A percentile compares a stretch with the other conserved stretches of the same genome.
phyloP scores from a whole-genome alignment of 306 rosid species.

The Coriaria nepalensis region DNA sequence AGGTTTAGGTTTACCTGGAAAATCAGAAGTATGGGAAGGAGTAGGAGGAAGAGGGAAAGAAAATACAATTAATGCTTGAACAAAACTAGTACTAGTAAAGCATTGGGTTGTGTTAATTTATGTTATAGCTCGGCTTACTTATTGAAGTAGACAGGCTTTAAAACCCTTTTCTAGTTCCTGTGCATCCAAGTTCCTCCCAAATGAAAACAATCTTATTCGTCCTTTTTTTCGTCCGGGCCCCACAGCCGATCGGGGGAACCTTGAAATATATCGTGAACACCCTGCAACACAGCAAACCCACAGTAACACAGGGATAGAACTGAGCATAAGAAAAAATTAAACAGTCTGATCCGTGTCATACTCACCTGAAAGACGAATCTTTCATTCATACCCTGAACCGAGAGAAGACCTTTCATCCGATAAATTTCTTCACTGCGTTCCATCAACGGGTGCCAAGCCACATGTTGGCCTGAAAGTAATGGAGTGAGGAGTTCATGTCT shows the following conservation, averaged over 20 bases:
- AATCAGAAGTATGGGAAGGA: too few relatives aligned
- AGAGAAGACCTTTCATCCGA: conserved; percentile 88
- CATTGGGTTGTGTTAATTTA: too few relatives aligned
- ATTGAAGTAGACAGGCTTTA: conserved; percentile 60
- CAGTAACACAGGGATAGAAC: neutral
- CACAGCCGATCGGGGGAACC: conserved; percentile 94
- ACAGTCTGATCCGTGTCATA: too few relatives aligned
- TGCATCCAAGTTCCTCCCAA: conserved; percentile 70
- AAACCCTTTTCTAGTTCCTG: conserved; percentile 72
- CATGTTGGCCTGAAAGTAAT: conserved; percentile 55
- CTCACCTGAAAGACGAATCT: conserved; percentile 96
- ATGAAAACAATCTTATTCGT: conserved; percentile 82
- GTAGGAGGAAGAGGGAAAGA: too few relatives aligned
- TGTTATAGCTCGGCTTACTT: too few relatives aligned
- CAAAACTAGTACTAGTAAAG: too few relatives aligned
- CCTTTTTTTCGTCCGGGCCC: conserved; percentile 69
- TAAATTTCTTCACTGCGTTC: conserved; percentile 87
- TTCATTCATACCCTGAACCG: conserved; percentile 84
- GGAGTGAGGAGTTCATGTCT: neutral
- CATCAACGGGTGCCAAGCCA: conserved; percentile 89
- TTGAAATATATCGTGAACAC: conserved; percentile 96
- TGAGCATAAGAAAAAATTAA: neutral
- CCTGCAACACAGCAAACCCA: conserved; percentile 60
- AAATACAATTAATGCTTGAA: too few relatives aligned
- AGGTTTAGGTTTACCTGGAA: too few relatives aligned